A percentile compares a stretch with the other conserved stretches of the same genome.
These are phyloP conservation scores for Cordyceps militaris DNA, from an alignment of 2,329 filamentous ascomycete species.

Conservation along the genomic window DNA sequence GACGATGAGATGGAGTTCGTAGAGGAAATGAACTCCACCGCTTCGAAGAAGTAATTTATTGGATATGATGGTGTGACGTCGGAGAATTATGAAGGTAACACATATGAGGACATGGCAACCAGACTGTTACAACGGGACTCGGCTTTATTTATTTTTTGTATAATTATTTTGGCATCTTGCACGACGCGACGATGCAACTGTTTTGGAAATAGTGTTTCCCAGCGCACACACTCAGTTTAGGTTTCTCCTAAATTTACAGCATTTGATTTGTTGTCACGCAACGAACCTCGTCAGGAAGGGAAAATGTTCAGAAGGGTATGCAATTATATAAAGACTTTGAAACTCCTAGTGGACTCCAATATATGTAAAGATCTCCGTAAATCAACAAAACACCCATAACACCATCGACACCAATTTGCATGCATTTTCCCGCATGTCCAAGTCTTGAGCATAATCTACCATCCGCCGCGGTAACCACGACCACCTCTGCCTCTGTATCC, in stretches of 20 bases:
- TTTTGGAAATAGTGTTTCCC: background rate
- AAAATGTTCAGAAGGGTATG: background rate
- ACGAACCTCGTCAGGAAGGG: background rate
- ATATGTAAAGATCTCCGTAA: background rate
- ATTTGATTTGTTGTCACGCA: too few relatives aligned
- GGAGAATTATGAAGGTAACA: background rate
- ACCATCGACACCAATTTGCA: conserved; percentile 12
- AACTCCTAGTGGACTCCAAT: background rate
- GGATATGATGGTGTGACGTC: background rate
- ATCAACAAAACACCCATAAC: background rate
- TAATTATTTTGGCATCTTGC: background rate
- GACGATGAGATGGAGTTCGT: conserved; percentile 52
- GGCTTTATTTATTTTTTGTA: background rate
- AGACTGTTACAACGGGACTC: background rate
- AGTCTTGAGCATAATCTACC: conserved; percentile 26
- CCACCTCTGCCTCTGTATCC: conserved; percentile 46
- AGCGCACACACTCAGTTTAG: background rate
- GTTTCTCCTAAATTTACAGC: background rate
- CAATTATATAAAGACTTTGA: background rate
- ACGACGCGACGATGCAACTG: background rate
- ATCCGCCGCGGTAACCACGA: conserved; percentile 43
- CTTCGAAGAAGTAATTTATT: background rate
- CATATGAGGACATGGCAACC: background rate
- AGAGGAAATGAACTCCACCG: conserved; percentile 28
- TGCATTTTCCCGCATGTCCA: background rate